Conservation (phyloP, 2,329 filamentous ascomycete species). For the Fusarium dlaminii region DNA sequence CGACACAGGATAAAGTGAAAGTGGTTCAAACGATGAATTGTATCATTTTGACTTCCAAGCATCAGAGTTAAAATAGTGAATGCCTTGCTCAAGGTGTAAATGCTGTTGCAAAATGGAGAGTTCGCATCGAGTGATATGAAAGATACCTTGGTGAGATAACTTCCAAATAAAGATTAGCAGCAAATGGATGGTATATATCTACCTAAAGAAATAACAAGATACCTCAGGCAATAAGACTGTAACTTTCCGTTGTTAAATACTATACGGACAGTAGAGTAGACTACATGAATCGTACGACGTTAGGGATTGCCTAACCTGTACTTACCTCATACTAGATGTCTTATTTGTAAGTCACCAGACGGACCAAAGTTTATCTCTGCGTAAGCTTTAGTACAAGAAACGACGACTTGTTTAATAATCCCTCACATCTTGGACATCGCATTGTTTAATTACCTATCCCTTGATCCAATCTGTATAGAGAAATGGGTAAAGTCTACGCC, state of each 20-base stretch:
- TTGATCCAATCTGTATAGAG: background rate
- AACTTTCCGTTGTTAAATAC: background rate
- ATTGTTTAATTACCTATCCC: background rate
- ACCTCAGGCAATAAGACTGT: background rate
- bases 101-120: too few species aligned
- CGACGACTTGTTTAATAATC: background rate
- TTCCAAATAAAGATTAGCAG: constrained; percentile 92
- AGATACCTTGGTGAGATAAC: constrained; percentile 33
- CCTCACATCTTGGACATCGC: background rate
- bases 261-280: background rate
- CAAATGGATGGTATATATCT: constrained; percentile 71
- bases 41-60: background rate
- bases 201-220: background rate
- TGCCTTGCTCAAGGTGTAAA: background rate
- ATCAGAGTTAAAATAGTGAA: background rate
- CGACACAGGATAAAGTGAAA: background rate
- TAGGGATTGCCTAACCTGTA: background rate
- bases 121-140: background rate
- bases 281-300: background rate
- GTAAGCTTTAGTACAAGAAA: background rate
- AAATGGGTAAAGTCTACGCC: background rate
- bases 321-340: background rate
- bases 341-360: background rate
- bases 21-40: background rate
- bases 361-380: background rate